A percentile compares a stretch with the other conserved stretches of the same genome.
These are phyloP conservation scores for Proliferodiscus dingleyae DNA, from an alignment of 2,329 filamentous ascomycete genomes.

Conservation along the genomic window DNA sequence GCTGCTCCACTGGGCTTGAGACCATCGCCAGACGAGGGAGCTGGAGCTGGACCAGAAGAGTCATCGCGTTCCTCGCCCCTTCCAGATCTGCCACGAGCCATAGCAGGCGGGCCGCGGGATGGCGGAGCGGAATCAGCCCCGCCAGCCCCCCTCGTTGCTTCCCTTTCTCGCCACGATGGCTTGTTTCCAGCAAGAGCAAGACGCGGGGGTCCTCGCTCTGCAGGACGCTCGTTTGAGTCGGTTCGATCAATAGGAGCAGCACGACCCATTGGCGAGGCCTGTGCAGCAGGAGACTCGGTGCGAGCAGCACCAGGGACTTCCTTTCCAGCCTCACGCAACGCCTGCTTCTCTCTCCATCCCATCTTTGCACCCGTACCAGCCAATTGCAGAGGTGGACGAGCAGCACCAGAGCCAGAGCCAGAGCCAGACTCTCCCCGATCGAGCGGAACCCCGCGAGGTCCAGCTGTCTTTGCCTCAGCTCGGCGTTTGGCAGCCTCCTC, in stretches of 20 bases:
- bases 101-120: conserved; percentile 28
- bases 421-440: conserved; percentile 48
- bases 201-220: conserved; percentile 45
- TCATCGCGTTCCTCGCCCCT: conserved; percentile 37
- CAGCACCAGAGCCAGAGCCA: conserved; percentile 28
- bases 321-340: conserved; percentile 37
- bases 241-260: conserved; percentile 35
- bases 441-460: conserved; percentile 38
- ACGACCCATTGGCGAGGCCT: conserved; percentile 24
- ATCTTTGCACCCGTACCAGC: conserved; percentile 49
- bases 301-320: conserved; percentile 24
- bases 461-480: conserved; percentile 48
- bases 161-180: conserved; percentile 54
- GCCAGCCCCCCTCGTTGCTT: conserved; percentile 43
- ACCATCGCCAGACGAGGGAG: conserved; percentile 37
- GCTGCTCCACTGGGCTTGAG: conserved; percentile 48
- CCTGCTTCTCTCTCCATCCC: conserved; percentile 71
- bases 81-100: conserved; percentile 41
- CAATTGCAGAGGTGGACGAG: conserved; percentile 57
- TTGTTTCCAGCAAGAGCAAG: conserved; percentile 49
- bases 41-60: conserved; percentile 39
- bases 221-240: conserved; percentile 40
- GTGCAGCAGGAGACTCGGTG: conserved; percentile 23
- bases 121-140: conserved; percentile 27
- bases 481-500: conserved; percentile 80